Conservation (phyloP, 306 rosid genomes). For the Urtica urens region DNA sequence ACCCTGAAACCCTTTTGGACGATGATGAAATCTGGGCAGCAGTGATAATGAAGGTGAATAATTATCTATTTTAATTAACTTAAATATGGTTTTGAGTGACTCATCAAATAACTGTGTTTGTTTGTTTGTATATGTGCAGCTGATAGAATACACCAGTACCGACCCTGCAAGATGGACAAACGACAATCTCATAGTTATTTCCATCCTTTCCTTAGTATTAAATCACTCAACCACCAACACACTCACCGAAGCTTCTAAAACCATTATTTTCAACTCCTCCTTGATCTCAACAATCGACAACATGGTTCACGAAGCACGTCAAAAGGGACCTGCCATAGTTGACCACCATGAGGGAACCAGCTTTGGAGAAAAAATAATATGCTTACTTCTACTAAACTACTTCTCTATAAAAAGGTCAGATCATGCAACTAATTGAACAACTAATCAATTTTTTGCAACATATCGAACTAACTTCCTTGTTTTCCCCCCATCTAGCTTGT, state of each 20-base stretch:
- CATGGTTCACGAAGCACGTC: constrained; percentile 36
- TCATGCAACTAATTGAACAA: constrained; percentile 14
- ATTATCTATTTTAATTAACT: background rate
- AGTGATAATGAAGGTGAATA: constrained; percentile 52
- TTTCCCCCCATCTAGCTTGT: constrained; percentile 44
- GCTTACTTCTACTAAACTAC: constrained; percentile 53
- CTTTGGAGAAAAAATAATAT: constrained; percentile 40
- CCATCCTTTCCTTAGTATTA: constrained; percentile 59
- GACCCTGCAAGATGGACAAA: constrained; percentile 34
- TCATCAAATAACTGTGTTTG: constrained; percentile 7
- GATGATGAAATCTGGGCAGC: constrained; percentile 71
- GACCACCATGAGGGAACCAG: constrained; percentile 57
- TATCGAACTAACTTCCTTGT: constrained; percentile 13
- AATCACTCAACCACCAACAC: constrained; percentile 51
- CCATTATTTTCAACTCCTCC: constrained; percentile 46
- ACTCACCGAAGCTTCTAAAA: constrained; percentile 64
- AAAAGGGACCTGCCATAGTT: constrained; percentile 71
- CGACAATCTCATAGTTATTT: constrained; percentile 44
- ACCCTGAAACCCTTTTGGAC: constrained; percentile 40
- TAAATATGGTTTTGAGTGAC: background rate
- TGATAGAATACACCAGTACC: constrained; percentile 33
- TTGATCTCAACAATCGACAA: constrained; percentile 38
- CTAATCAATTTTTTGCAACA: too few species aligned
- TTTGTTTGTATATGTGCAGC: constrained; percentile 25
- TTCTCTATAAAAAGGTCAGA: constrained; percentile 57